These are phyloP conservation scores for Favolaschia claudopus DNA, from an alignment of 768 basidiomycete genomes.

Conservation along the genomic window DNA sequence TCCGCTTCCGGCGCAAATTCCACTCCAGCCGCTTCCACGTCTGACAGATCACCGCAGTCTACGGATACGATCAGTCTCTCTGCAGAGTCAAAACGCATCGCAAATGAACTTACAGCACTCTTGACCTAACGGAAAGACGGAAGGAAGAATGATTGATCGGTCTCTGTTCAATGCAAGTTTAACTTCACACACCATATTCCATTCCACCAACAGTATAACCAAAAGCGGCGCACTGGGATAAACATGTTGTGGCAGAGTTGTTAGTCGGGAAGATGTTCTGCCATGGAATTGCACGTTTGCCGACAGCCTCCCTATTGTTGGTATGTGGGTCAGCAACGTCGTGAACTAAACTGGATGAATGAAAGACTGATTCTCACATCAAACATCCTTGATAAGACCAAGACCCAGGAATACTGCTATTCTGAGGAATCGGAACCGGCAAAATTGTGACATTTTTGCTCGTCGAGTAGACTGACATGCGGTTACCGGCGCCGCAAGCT, in stretches of 20 bases:
- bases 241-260: conserved; percentile 71
- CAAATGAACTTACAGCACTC: conserved; percentile 71
- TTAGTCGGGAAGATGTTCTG: conserved; percentile 67
- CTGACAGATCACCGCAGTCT: conserved; percentile 76
- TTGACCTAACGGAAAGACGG: conserved; percentile 58
- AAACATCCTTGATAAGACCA: conserved; percentile 77
- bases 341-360: not conserved
- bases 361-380: conserved; percentile 46
- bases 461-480: conserved; percentile 74
- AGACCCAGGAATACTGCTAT: conserved; percentile 64
- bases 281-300: conserved; percentile 62
- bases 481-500: conserved; percentile 78
- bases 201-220: conserved; percentile 78
- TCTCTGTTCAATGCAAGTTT: not conserved
- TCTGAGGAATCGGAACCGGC: conserved; percentile 66
- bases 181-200: conserved; percentile 38
- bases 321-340: not conserved
- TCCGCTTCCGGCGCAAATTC: conserved; percentile 50
- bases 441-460: conserved; percentile 57
- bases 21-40: conserved; percentile 54
- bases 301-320: conserved; percentile 56
- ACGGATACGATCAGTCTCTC: not conserved
- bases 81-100: not conserved
- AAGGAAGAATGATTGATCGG: not conserved
- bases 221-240: conserved; percentile 72